phyloP scores from a whole-genome alignment of 2,329 filamentous ascomycete species.

The Colletotrichum sansevieriae region DNA sequence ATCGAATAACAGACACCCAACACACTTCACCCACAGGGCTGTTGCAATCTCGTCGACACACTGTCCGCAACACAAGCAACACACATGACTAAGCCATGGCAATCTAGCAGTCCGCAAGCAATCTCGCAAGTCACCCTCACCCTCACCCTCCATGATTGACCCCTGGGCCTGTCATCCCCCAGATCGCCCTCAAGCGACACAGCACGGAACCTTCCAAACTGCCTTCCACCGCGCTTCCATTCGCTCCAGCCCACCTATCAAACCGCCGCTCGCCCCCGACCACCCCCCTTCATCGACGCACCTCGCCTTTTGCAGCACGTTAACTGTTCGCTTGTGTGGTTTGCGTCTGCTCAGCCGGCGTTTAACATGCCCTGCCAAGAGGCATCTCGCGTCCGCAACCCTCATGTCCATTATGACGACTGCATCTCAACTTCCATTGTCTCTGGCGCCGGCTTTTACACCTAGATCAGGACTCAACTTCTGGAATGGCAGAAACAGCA shows the following conservation, averaged over 20 bases:
- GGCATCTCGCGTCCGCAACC: background rate
- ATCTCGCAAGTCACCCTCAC: slow-evolving; percentile 17
- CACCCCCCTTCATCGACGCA: slow-evolving; percentile 13
- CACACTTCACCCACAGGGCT: background rate
- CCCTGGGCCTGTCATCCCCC: slow-evolving; percentile 31
- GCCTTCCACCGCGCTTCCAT: slow-evolving; percentile 32
- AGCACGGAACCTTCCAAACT: slow-evolving; percentile 30
- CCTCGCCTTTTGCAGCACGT: slow-evolving; percentile 20
- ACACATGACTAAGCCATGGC: background rate
- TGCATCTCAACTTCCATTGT: background rate
- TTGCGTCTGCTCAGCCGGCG: background rate
- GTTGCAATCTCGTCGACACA: background rate
- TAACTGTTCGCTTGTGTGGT: background rate
- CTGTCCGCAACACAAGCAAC: background rate
- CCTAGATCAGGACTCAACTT: slow-evolving; percentile 5
- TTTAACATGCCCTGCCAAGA: background rate
- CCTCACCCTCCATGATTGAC: slow-evolving; percentile 3
- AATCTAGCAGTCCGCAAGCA: slow-evolving; percentile 12
- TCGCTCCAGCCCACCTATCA: slow-evolving; percentile 31
- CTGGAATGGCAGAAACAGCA: background rate
- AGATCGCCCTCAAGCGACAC: slow-evolving; percentile 26
- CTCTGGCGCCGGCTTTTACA: slow-evolving; percentile 18
- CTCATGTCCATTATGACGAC: background rate
- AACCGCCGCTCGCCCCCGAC: slow-evolving; percentile 2
- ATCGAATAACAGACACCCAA: background rate